These are phyloP conservation scores for Tolypocladium amazonense DNA, from an alignment of 2,329 filamentous ascomycete species.

Conservation along the genomic window DNA sequence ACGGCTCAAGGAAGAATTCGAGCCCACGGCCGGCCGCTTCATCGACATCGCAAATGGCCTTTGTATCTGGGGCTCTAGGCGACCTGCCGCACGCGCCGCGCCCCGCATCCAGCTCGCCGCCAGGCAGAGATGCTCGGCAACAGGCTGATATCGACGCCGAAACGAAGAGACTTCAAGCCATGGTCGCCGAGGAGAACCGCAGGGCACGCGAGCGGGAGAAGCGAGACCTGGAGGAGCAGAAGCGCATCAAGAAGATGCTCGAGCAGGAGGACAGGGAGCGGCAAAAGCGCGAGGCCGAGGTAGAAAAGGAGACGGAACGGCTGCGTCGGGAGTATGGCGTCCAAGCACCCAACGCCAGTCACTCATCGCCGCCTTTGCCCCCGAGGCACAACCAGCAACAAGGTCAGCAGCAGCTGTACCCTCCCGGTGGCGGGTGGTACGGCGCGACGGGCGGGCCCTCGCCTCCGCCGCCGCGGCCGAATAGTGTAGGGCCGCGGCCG, in stretches of 20 bases:
- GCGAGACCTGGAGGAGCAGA: conserved; percentile 43
- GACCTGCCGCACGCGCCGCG: conserved; percentile 11
- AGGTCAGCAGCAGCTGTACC: not conserved
- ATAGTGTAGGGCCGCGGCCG: conserved; percentile 33
- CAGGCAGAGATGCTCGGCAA: conserved; percentile 12
- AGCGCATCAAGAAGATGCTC: conserved; percentile 52
- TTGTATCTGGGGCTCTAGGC: conserved; percentile 27
- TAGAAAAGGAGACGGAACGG: conserved; percentile 76
- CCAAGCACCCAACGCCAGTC: conserved; percentile 28
- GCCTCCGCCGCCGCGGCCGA: conserved; percentile 27
- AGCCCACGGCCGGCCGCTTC: conserved; percentile 15
- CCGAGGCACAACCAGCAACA: conserved; percentile 12
- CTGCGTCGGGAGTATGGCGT: conserved; percentile 59
- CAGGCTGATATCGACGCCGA: conserved; percentile 56
- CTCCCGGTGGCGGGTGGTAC: conserved; percentile 8
- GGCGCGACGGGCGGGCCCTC: conserved; percentile 7
- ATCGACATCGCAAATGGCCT: conserved; percentile 14
- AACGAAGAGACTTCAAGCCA: conserved; percentile 57
- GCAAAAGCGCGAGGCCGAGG: conserved; percentile 41
- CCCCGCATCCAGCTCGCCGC: conserved; percentile 5
- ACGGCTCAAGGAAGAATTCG: not conserved
- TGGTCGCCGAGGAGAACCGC: conserved; percentile 39
- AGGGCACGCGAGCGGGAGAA: conserved; percentile 44
- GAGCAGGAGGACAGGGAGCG: conserved; percentile 53
- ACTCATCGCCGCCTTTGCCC: conserved; percentile 22